Conservation (phyloP, 192 early-diverging fungal genomes). For the Backusella morwellensis region DNA sequence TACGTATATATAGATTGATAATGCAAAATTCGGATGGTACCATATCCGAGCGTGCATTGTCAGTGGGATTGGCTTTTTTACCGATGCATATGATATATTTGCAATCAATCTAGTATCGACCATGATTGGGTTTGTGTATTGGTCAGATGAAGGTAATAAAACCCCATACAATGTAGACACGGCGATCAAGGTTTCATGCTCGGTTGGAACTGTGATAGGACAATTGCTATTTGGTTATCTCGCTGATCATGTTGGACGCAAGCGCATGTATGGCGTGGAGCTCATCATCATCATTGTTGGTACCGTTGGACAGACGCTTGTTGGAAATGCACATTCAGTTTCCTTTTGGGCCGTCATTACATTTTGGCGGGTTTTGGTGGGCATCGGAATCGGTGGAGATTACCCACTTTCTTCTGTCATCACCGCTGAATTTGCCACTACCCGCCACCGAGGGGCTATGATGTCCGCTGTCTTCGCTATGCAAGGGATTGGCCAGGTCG, state of each 20-base stretch:
- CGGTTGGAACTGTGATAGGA: constrained; percentile 88
- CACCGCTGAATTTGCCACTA: constrained; percentile 89
- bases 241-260: constrained; percentile 88
- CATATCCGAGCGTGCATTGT: constrained; percentile 75
- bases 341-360: constrained; percentile 67
- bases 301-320: constrained; percentile 79
- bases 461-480: constrained; percentile 90
- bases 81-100: constrained; percentile 94
- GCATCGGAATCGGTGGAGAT: constrained; percentile 94
- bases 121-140: constrained; percentile 80
- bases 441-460: constrained; percentile 82
- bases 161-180: constrained; percentile 73
- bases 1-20: constrained; percentile 51
- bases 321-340: constrained; percentile 66
- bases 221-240: constrained; percentile 83
- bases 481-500: constrained; percentile 89
- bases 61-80: constrained; percentile 82
- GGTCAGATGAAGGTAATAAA: constrained; percentile 31
- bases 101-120: constrained; percentile 86
- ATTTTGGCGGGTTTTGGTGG: constrained; percentile 89
- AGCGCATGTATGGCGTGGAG: constrained; percentile 86
- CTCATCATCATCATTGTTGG: constrained; percentile 91
- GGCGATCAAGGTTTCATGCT: constrained; percentile 85
- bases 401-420: constrained; percentile 96
- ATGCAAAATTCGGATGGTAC: constrained; percentile 76